Evolutionary conservation across 805 yeast genomes (phyloP).

Genomic region (Candida sakaeoensis): DNA sequence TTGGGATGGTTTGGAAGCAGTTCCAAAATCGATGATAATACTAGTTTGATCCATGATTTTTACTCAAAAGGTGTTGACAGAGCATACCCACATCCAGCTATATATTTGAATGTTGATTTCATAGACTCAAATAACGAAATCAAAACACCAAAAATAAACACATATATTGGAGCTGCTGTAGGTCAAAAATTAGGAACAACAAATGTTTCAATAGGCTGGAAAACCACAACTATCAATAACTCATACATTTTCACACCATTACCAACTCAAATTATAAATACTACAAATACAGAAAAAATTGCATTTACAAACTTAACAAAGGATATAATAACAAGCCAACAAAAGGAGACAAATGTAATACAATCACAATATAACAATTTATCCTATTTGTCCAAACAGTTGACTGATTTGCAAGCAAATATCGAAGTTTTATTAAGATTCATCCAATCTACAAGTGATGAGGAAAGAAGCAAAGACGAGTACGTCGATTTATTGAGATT

Average conservation of each 20-base stretch:
- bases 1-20: conserved; percentile 83
- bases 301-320: conserved; percentile 47
- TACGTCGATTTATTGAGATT: conserved; percentile 63
- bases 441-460: conserved; percentile 37
- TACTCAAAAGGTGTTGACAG: conserved; percentile 67
- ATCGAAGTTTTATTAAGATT: conserved; percentile 49
- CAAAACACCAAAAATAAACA: conserved; percentile 51
- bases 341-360: conserved; percentile 21
- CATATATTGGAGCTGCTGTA: conserved; percentile 76
- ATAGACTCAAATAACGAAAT: conserved; percentile 39
- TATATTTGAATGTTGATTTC: conserved; percentile 71
- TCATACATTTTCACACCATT: conserved; percentile 73
- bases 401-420: conserved; percentile 43
- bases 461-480: conserved; percentile 28
- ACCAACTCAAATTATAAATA: conserved; percentile 59
- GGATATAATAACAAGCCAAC: conserved; percentile 22
- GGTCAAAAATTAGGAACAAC: conserved; percentile 37
- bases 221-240: conserved; percentile 25
- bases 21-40: conserved; percentile 59
- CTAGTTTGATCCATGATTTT: conserved; percentile 78
- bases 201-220: conserved; percentile 35
- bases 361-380: conserved; percentile 27
- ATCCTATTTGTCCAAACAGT: conserved; percentile 43
- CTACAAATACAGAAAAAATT: conserved; percentile 52
- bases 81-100: conserved; percentile 71